phyloP scores from a whole-genome alignment of 495 filamentous ascomycete genomes.

The Aspergillus sclerotioniger region DNA sequence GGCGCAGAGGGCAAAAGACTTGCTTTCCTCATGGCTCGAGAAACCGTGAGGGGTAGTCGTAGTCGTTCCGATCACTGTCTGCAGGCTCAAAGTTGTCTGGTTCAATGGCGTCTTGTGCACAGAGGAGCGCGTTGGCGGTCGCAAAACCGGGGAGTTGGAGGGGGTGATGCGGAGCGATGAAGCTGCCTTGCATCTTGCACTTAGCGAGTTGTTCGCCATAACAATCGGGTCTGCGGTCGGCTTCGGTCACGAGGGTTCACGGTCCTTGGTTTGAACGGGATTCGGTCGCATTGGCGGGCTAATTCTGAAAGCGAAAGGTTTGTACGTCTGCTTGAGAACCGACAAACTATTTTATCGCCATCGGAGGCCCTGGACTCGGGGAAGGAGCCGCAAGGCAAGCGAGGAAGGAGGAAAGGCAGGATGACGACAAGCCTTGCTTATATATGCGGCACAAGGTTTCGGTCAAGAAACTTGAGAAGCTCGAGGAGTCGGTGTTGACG shows the following conservation, averaged over 20 bases:
- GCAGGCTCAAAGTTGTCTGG: slow-evolving; percentile 63
- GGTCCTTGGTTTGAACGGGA: slow-evolving; percentile 25
- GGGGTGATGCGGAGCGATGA: slow-evolving; percentile 70
- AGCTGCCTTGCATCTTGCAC: slow-evolving; percentile 37
- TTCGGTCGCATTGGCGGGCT: slow-evolving; percentile 18
- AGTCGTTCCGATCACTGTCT: slow-evolving; percentile 85
- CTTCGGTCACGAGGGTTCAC: slow-evolving; percentile 19
- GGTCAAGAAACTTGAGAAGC: background rate
- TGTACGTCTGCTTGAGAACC: background rate
- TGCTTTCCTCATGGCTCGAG: slow-evolving; percentile 67
- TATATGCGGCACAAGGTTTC: background rate
- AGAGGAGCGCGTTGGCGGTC: slow-evolving; percentile 61
- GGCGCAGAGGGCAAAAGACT: slow-evolving; percentile 82
- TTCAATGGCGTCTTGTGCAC: slow-evolving; percentile 47
- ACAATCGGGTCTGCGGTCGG: slow-evolving; percentile 8
- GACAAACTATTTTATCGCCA: slow-evolving; percentile 4
- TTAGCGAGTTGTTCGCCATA: slow-evolving; percentile 41
- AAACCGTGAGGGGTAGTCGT: slow-evolving; percentile 83
- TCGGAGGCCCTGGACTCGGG: background rate
- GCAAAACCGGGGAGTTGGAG: slow-evolving; percentile 70
- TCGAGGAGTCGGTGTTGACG: background rate
- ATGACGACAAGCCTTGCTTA: background rate
- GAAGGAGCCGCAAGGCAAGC: background rate
- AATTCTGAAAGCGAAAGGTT: background rate
- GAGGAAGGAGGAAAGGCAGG: slow-evolving; percentile 11